Conservation (phyloP, 2,329 filamentous ascomycete species). For the Myriosclerotinia duriaeana region DNA sequence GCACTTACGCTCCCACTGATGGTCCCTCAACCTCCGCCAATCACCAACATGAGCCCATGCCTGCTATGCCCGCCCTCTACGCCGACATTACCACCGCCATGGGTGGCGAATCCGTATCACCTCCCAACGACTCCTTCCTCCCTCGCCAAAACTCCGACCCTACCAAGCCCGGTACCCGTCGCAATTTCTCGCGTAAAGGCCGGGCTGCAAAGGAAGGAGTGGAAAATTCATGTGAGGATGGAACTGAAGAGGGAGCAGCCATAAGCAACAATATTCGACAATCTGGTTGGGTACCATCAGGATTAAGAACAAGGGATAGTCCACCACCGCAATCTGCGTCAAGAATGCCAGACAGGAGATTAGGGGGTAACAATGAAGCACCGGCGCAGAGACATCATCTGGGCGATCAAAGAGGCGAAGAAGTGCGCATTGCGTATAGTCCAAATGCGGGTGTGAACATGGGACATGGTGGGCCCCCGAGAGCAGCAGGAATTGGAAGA, state of each 20-base stretch:
- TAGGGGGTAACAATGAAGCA: background rate
- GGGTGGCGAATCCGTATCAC: slow-evolving; percentile 4
- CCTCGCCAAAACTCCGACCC: background rate
- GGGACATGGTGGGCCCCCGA: background rate
- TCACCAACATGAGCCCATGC: slow-evolving; percentile 17
- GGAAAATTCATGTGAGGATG: background rate
- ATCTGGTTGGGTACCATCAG: slow-evolving; percentile 12
- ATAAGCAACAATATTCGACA: slow-evolving; percentile 6
- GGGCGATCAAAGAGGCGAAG: background rate
- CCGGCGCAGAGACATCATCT: background rate
- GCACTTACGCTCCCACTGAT: slow-evolving; percentile 18
- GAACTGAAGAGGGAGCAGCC: background rate
- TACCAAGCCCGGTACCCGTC: background rate
- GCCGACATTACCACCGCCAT: slow-evolving; percentile 10
- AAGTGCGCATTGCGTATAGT: slow-evolving; percentile 6
- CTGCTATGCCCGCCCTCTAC: slow-evolving; percentile 16
- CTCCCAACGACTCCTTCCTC: background rate
- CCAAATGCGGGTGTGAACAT: background rate
- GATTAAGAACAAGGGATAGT: slow-evolving; percentile 1
- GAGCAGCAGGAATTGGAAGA: background rate
- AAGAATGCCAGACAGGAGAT: background rate
- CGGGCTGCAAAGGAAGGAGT: background rate
- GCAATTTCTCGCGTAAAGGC: slow-evolving; percentile 22
- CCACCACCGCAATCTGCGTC: background rate
- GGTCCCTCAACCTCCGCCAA: background rate